These are phyloP conservation scores for Raddia distichophylla DNA, from an alignment of 176 grass and related monocot species.

Conservation along the genomic window DNA sequence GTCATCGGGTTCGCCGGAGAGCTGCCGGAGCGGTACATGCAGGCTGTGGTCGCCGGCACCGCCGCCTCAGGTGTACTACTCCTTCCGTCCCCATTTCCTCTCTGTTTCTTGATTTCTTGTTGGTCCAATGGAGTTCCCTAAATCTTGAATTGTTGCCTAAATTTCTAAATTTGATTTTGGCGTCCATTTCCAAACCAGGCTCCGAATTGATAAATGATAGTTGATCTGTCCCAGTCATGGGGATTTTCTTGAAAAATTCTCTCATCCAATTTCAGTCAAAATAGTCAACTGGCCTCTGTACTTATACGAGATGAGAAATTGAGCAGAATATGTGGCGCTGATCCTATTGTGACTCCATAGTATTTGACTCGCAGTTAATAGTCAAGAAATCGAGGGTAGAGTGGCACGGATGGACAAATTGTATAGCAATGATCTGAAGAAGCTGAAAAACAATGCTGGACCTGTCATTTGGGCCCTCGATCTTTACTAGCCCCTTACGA, in stretches of 20 bases:
- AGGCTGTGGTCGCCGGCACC: slow-evolving; percentile 80
- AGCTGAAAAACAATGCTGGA: slow-evolving; percentile 16
- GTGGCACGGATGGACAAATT: neutral
- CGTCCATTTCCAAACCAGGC: neutral
- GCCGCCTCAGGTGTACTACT: slow-evolving; percentile 65
- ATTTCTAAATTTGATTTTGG: neutral
- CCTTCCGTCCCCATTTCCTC: too few relatives aligned
- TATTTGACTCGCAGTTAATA: neutral
- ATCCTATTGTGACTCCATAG: neutral
- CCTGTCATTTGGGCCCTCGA: neutral
- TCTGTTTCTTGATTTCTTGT: neutral
- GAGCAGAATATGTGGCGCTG: neutral
- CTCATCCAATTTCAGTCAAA: slow-evolving; percentile 1
- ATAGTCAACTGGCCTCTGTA: neutral
- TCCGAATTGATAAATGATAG: neutral
- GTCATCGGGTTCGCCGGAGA: slow-evolving; percentile 86
- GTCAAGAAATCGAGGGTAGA: neutral
- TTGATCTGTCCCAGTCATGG: neutral
- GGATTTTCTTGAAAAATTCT: neutral
- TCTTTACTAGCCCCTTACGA: neutral
- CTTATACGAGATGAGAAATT: neutral
- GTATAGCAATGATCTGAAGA: neutral
- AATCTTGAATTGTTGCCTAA: neutral
- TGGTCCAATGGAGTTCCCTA: neutral
- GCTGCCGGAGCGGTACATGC: slow-evolving; percentile 89